A percentile compares a stretch with the other conserved stretches of the same genome.
Evolutionary conservation across 2,329 filamentous ascomycete species (phyloP).

Genomic region (Hypomyces perniciosus): DNA sequence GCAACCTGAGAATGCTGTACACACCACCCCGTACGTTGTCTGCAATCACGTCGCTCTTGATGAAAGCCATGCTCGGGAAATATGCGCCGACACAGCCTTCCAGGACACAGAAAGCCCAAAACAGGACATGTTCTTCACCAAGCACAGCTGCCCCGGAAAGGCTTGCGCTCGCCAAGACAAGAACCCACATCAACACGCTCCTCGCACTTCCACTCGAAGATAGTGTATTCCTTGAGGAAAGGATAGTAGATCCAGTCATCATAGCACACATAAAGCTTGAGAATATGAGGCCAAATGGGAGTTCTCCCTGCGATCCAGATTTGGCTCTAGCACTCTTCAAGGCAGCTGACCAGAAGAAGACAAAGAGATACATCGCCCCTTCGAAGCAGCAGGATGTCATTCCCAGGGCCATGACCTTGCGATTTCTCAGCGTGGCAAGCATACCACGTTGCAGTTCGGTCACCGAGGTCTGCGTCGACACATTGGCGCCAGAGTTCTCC

Average conservation of each 20-base stretch:
- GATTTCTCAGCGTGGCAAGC: conserved; percentile 4
- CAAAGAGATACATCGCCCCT: conserved; percentile 56
- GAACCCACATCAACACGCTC: conserved; percentile 29
- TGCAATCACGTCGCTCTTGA: conserved; percentile 49
- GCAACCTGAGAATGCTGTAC: conserved; percentile 52
- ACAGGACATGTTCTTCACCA: conserved; percentile 37
- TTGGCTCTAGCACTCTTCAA: conserved; percentile 37
- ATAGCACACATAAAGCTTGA: conserved; percentile 52
- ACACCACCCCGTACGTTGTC: conserved; percentile 48
- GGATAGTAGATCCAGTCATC: conserved; percentile 45
- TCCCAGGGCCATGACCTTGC: conserved; percentile 42
- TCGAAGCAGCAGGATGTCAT: conserved; percentile 54
- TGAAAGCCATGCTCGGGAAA: conserved; percentile 48
- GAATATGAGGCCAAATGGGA: conserved; percentile 46
- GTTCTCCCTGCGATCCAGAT: conserved; percentile 21
- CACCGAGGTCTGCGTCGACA: background rate
- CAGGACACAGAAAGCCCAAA: conserved; percentile 53
- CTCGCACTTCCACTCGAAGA: conserved; percentile 16
- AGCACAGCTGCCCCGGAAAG: conserved; percentile 37
- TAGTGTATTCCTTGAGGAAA: background rate
- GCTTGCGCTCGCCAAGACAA: conserved; percentile 28
- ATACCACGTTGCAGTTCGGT: background rate
- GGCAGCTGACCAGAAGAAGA: conserved; percentile 56
- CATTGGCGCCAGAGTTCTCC: conserved; percentile 23
- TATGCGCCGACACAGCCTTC: conserved; percentile 54